Percentiles rank a stretch among this genome's conserved stretches.
These are phyloP conservation scores for Trypanosoma melophagium DNA, from an alignment of 208 protist genomes.

Conservation along the genomic window DNA sequence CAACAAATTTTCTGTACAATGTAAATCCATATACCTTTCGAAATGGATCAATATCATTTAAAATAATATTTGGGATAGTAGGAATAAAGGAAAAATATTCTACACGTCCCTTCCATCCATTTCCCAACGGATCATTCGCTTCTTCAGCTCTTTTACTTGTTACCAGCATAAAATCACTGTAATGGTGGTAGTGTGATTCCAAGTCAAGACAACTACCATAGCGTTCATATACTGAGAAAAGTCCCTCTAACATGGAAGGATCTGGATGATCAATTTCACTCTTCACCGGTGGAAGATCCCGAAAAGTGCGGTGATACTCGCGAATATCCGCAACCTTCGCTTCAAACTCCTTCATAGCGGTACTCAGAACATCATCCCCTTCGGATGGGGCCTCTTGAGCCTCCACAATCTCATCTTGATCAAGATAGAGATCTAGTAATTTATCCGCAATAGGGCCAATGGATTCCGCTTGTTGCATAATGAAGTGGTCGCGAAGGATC, in stretches of 20 bases:
- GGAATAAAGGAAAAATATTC: constrained; percentile 77
- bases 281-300: constrained; percentile 57
- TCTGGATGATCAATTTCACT: constrained; percentile 53
- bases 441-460: constrained; percentile 65
- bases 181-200: constrained; percentile 69
- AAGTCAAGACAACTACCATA: constrained; percentile 78
- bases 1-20: constrained; percentile 58
- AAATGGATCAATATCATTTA: constrained; percentile 50
- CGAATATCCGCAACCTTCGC: constrained; percentile 74
- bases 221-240: constrained; percentile 64
- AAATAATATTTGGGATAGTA: constrained; percentile 44
- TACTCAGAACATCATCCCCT: constrained; percentile 42
- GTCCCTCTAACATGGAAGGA: constrained; percentile 40
- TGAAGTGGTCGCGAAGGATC: constrained; percentile 81
- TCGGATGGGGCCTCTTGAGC: constrained; percentile 54
- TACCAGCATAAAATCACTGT: constrained; percentile 67
- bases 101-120: constrained; percentile 47
- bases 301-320: constrained; percentile 80
- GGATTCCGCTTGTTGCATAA: constrained; percentile 47
- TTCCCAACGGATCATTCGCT: constrained; percentile 10
- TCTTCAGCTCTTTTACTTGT: constrained; percentile 52
- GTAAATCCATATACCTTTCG: constrained; percentile 74
- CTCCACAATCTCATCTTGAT: constrained; percentile 82
- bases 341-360: constrained; percentile 73
- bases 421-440: constrained; percentile 80